Conservation (phyloP, 148 eudicot genomes). For the Vaccinium myrtillus region DNA sequence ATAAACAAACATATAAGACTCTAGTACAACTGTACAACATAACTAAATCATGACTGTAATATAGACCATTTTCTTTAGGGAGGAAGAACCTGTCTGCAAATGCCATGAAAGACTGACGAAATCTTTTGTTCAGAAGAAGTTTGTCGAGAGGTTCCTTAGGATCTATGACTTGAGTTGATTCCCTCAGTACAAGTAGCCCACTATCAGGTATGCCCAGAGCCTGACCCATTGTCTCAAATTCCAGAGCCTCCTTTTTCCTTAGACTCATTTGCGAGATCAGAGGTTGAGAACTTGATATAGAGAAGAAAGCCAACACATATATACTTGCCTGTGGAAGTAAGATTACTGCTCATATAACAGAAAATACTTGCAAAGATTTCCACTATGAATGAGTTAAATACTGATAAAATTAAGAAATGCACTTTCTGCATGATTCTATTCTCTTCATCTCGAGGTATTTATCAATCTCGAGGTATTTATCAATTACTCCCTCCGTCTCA, state of each 20-base stretch:
- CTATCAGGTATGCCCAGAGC: constrained; percentile 73
- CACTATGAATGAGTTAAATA: neutral
- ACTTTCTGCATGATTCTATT: neutral
- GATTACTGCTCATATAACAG: constrained; percentile 20
- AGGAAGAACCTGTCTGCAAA: constrained; percentile 75
- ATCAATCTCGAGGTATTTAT: neutral
- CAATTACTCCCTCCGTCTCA: neutral
- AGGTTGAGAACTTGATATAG: constrained; percentile 84
- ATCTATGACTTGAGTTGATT: constrained; percentile 35
- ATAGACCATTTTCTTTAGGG: neutral
- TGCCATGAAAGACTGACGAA: constrained; percentile 76
- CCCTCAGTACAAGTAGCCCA: constrained; percentile 40
- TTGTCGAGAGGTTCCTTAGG: constrained; percentile 68
- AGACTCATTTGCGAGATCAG: constrained; percentile 74
- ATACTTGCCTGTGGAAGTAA: constrained; percentile 58
- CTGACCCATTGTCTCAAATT: constrained; percentile 60
- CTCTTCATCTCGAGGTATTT: neutral
- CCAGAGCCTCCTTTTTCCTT: constrained; percentile 49
- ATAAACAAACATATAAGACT: neutral
- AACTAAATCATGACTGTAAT: neutral
- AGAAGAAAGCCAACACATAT: constrained; percentile 76
- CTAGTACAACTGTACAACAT: neutral
- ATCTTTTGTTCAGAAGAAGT: constrained; percentile 69
- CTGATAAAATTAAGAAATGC: neutral
- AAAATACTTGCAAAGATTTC: constrained; percentile 9